phyloP scores from a whole-genome alignment of 177 flowering plant genomes.

The Vitis hybrid region DNA sequence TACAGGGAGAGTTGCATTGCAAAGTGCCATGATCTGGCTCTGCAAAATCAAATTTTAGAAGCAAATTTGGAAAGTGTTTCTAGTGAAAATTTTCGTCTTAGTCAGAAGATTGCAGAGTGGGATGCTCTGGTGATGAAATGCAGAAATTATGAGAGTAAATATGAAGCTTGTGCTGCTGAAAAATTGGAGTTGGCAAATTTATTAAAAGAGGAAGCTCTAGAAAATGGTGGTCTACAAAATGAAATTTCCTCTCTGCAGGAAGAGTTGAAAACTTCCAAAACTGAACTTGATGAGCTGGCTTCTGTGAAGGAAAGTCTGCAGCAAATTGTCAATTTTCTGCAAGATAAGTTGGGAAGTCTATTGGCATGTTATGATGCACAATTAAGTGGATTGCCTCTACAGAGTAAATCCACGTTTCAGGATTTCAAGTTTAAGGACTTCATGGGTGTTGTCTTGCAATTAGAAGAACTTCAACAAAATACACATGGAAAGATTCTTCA shows the following conservation, averaged over 20 bases:
- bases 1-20: slow-evolving; percentile 38
- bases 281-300: slow-evolving; percentile 36
- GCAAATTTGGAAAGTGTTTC: slow-evolving; percentile 37
- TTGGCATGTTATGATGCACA: slow-evolving; percentile 33
- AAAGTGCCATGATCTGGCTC: slow-evolving; percentile 49
- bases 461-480: slow-evolving; percentile 55
- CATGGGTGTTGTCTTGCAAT: slow-evolving; percentile 24
- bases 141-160: slow-evolving; percentile 44
- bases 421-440: slow-evolving; percentile 35
- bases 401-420: slow-evolving; percentile 13
- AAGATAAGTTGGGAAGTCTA: slow-evolving; percentile 47
- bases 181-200: slow-evolving; percentile 40
- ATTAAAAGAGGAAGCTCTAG: slow-evolving; percentile 43
- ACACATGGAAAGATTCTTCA: slow-evolving; percentile 39
- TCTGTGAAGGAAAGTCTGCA: slow-evolving; percentile 45
- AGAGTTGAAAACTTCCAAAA: slow-evolving; percentile 41
- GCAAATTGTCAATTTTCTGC: slow-evolving; percentile 35
- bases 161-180: slow-evolving; percentile 51
- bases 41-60: slow-evolving; percentile 56
- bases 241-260: slow-evolving; percentile 46
- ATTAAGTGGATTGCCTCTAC: slow-evolving; percentile 16
- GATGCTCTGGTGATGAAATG: slow-evolving; percentile 46
- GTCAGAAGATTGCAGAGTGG: slow-evolving; percentile 50
- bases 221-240: slow-evolving; percentile 40
- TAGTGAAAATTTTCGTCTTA: slow-evolving; percentile 53